phyloP scores from a whole-genome alignment of 129 eudicot species.

The Chrysanthemum lavandulifolium region DNA sequence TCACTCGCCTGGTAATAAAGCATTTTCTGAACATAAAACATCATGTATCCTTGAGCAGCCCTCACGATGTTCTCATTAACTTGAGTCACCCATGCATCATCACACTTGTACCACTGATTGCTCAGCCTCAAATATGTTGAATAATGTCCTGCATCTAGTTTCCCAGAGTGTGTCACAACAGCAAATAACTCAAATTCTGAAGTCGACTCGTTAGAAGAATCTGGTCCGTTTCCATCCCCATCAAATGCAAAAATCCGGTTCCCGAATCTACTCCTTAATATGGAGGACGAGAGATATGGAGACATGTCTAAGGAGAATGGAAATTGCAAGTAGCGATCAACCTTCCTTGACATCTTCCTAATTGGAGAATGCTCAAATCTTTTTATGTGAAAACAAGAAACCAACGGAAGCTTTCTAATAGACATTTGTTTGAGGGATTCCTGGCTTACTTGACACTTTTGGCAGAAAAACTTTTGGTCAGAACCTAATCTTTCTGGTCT shows the following conservation, averaged over 20 bases:
- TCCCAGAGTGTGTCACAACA: slow-evolving; percentile 82
- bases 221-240: slow-evolving; percentile 41
- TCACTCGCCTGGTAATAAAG: slow-evolving; percentile 65
- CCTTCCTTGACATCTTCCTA: slow-evolving; percentile 69
- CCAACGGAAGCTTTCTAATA: slow-evolving; percentile 77
- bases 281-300: slow-evolving; percentile 85
- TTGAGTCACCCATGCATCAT: slow-evolving; percentile 88
- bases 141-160: slow-evolving; percentile 84
- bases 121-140: slow-evolving; percentile 78
- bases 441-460: slow-evolving; percentile 74
- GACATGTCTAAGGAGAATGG: slow-evolving; percentile 88
- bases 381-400: slow-evolving; percentile 86
- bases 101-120: slow-evolving; percentile 94
- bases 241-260: slow-evolving; percentile 66
- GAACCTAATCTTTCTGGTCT: slow-evolving; percentile 83
- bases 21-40: slow-evolving; percentile 95
- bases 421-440: slow-evolving; percentile 97
- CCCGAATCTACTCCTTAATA: slow-evolving; percentile 72
- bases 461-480: slow-evolving; percentile 92
- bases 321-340: slow-evolving; percentile 80
- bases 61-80: slow-evolving; percentile 77
- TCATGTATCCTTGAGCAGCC: slow-evolving; percentile 92
- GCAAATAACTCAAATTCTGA: slow-evolving; percentile 93
- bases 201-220: slow-evolving; percentile 40
- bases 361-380: slow-evolving; percentile 77